Base-by-base conservation (phyloP, 768 basidiomycete species). In the Kwoniella dejecticola region DNA sequence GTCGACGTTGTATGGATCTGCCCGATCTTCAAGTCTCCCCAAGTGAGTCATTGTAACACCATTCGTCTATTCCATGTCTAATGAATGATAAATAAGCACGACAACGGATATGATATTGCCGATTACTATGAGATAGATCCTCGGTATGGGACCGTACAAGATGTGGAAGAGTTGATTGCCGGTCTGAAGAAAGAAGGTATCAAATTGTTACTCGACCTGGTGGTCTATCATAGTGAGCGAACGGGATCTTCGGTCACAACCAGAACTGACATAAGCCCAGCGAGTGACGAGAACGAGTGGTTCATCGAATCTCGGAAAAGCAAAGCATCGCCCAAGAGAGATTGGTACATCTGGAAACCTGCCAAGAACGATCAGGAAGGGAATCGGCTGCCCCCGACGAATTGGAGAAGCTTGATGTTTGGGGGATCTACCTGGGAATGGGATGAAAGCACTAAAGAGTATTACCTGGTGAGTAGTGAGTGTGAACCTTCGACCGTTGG, bases 191-290 rank as follows among this genome's bases (percentile, higher is more conserved):
- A 41, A 1, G 68, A 40, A 6, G 66, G 60, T 11, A 71, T 74
- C 53, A 67, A 67, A 49, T 52, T 68, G 36, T 69, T 71, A 21
- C 65, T 74, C 2, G 72, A 74, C 57, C 71, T 74, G 21, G 72
- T 74, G 10, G 70, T 70, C 36, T 71, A 74, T 46, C 72, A 74
- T 62, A n/a, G n/a, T n/a, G n/a, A n/a, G n/a, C n/a, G n/a, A n/a
- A n/a, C n/a, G n/a, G n/a, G n/a, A n/a, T n/a, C n/a, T n/a, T n/a
- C n/a, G n/a, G n/a, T n/a, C n/a, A n/a, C n/a, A n/a, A n/a, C n/a
- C n/a, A n/a, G n/a, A n/a, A n/a, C n/a, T n/a, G n/a, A n/a, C n/a
- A n/a, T n/a, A n/a, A n/a, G n/a, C n/a, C n/a, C n/a, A n/a, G 67
- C 65, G 10, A 65, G 62, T 36, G 68, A 74, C 44, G 68, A 69